These are phyloP conservation scores for Tylopilus felleus DNA, from an alignment of 768 basidiomycete genomes.

Conservation along the genomic window DNA sequence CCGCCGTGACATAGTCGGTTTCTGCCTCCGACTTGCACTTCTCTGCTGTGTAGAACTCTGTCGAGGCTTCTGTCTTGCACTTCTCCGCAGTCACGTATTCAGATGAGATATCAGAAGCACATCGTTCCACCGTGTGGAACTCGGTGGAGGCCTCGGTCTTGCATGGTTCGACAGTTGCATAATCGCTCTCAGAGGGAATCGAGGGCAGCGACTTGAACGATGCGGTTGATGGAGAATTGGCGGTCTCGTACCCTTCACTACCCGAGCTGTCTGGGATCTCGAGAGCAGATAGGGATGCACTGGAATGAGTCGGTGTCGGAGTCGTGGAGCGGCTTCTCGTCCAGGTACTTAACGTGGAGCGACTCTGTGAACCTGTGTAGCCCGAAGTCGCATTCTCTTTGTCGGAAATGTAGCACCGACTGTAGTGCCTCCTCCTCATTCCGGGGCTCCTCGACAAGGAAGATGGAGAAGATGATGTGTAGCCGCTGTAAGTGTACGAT, in stretches of 20 bases:
- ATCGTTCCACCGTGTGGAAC: constrained; percentile 49
- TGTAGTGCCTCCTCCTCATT: constrained; percentile 50
- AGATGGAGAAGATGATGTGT: constrained; percentile 46
- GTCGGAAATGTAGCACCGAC: constrained; percentile 42
- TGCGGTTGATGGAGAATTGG: constrained; percentile 41
- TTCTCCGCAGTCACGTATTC: constrained; percentile 51
- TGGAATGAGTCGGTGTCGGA: constrained; percentile 33
- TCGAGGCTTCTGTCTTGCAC: constrained; percentile 26
- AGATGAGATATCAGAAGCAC: constrained; percentile 39
- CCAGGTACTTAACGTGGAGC: constrained; percentile 33
- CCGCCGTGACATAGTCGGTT: constrained; percentile 49
- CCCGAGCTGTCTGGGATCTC: constrained; percentile 36
- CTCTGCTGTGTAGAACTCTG: constrained; percentile 28
- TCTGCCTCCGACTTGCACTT: constrained; percentile 37
- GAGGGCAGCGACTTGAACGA: constrained; percentile 59
- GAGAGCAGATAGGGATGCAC: constrained; percentile 24
- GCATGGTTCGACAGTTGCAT: constrained; percentile 41
- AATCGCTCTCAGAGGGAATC: constrained; percentile 55
- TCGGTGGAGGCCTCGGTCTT: constrained; percentile 41
- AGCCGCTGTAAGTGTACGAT: constrained; percentile 32
- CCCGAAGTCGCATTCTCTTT: constrained; percentile 50
- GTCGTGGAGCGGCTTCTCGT: constrained; percentile 33
- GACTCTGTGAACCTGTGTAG: constrained; percentile 33
- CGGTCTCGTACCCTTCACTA: constrained; percentile 50
- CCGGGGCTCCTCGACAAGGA: constrained; percentile 56